Conservation (phyloP, 1,284 basidiomycete genomes). For the Phenoliferia sp. region DNA sequence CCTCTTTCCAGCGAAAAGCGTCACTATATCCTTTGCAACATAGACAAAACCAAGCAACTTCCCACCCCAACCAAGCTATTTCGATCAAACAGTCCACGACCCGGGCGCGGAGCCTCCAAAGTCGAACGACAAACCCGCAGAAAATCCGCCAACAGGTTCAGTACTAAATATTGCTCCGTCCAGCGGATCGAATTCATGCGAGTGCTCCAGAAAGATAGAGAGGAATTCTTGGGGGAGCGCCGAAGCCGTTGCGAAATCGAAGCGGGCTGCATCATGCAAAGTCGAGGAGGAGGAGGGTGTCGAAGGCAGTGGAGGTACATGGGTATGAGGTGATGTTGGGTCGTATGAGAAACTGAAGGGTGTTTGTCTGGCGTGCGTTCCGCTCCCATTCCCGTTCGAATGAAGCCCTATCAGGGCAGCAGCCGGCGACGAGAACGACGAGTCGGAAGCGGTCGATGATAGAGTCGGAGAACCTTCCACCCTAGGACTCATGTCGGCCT, state of each 20-base stretch:
- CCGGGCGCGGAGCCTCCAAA: not conserved
- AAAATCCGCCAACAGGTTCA: not conserved
- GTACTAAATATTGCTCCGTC: not conserved
- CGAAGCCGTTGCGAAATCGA: too few relatives aligned
- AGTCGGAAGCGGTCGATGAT: not conserved
- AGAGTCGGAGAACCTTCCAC: too few relatives aligned
- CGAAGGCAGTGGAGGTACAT: too few relatives aligned
- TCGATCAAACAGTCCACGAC: not conserved
- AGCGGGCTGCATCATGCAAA: too few relatives aligned
- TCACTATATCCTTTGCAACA: not conserved
- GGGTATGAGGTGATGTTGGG: too few relatives aligned
- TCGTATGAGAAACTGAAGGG: not conserved
- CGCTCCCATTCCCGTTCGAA: too few relatives aligned
- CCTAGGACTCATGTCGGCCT: too few relatives aligned
- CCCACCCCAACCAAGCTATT: not conserved
- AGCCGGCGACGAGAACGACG: not conserved
- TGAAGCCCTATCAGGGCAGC: too few relatives aligned
- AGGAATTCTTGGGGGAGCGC: not conserved
- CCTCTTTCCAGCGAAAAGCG: not conserved
- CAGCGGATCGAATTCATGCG: not conserved
- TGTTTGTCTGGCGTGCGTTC: too few relatives aligned
- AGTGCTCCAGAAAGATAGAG: not conserved
- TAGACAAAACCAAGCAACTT: too few relatives aligned
- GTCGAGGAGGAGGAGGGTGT: too few relatives aligned
- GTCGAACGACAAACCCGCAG: not conserved